Base-by-base conservation (phyloP, 169 alveolate species). In the Plasmodium gaboni region DNA sequence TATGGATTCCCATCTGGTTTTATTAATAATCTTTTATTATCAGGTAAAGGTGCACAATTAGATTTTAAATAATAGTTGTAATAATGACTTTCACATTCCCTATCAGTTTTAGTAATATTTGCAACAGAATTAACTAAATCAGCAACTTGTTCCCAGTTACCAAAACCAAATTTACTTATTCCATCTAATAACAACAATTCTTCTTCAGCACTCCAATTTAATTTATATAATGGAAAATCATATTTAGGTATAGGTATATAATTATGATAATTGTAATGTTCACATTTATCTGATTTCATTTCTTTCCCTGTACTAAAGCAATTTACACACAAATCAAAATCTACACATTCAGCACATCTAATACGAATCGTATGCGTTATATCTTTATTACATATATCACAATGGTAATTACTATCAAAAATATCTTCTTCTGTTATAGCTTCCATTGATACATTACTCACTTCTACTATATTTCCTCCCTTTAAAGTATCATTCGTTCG, bases 161-260 rank as follows among this genome's bases (percentile, higher is more conserved):
- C 98, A 68, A 96, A 93, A 0, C 98, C 98, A 73, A 94, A 96
- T 53, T 96, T 96, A 61, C 97, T 94, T 60, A 96, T 93, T 59
- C 98, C 98, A 46, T 96, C 98, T 42, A 96, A 89, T 44, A 96
- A 94, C 32, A 96, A n/a, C 55, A 96, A 65, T 38, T 96, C 98
- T 88, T 96, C 98, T 78, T 96, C 98, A 22, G 98, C 98, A 13
- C 97, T 94, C 98, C 98, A 96, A 70, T 96, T 96, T 60, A 67
- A 59, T 24, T 61, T 85, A 65, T 46, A 93, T 38, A 96, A 93
- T 0, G 97, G 97, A 70, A 96, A 96, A 72, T 92, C 93, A 90
- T 95, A 94, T 17, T 96, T 93, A 7, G 98, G 98, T 12, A 96
- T 94, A 9, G 98, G 98, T 28, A 94, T 96, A 78, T 96, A 96